A percentile compares a stretch with the other conserved stretches of the same genome.
Evolutionary conservation across 2,329 filamentous ascomycete genomes (phyloP).

Genomic region (Penicillium paneum): DNA sequence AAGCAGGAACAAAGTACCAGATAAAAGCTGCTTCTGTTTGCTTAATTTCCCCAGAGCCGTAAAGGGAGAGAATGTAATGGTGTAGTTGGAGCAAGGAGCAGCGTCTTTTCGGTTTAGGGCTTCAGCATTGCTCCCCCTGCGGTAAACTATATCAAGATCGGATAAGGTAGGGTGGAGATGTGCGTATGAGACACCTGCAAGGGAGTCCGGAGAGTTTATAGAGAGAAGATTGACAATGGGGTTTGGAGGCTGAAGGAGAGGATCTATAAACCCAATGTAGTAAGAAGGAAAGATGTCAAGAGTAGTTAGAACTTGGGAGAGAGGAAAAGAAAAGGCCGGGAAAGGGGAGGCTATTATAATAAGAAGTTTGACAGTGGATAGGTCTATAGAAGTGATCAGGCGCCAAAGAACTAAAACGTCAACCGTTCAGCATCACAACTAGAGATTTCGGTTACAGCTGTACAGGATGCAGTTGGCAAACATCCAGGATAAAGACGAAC

Average conservation of each 20-base stretch:
- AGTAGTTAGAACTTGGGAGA: constrained; percentile 11
- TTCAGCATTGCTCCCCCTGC: constrained; percentile 30
- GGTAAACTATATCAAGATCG: constrained; percentile 19
- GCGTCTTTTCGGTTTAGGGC: constrained; percentile 21
- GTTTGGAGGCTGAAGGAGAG: constrained; percentile 15
- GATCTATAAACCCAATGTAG: constrained; percentile 22
- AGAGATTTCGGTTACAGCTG: constrained; percentile 37
- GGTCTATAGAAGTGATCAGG: constrained; percentile 35
- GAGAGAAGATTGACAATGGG: neutral
- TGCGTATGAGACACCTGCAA: constrained; percentile 24
- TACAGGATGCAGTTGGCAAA: constrained; percentile 38
- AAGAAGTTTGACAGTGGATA: constrained; percentile 31
- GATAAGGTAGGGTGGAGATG: constrained; percentile 18
- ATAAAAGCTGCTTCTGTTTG: constrained; percentile 27
- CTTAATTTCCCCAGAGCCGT: constrained; percentile 27
- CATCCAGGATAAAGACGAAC: constrained; percentile 31
- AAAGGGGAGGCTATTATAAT: constrained; percentile 30
- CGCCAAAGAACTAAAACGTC: constrained; percentile 29
- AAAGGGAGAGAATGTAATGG: constrained; percentile 34
- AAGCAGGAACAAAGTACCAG: constrained; percentile 23
- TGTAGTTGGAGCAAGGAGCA: constrained; percentile 25
- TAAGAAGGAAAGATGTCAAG: constrained; percentile 7
- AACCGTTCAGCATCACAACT: constrained; percentile 31
- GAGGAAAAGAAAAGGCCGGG: constrained; percentile 14
- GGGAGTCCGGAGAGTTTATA: constrained; percentile 12